A percentile compares a stretch with the other conserved stretches of the same genome.
phyloP scores from a whole-genome alignment of 108 stramenopile genomes.

The Thalassiosira profunda region DNA sequence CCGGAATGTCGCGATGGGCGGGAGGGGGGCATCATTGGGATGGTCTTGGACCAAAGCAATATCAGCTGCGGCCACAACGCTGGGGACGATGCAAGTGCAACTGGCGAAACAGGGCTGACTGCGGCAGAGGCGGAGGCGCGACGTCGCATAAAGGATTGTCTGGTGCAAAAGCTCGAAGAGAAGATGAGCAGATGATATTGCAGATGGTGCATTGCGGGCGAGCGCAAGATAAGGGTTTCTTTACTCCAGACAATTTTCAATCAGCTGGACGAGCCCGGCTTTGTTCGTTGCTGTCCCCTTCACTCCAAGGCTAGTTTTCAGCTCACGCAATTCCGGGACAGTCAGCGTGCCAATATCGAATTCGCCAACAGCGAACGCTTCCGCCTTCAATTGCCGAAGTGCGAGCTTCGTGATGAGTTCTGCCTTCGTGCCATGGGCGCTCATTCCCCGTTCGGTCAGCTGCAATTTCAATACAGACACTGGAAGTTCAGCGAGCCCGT shows the following conservation, averaged over 20 bases:
- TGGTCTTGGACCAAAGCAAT: neutral
- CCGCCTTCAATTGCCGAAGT: constrained; percentile 51
- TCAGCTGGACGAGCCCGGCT: constrained; percentile 3
- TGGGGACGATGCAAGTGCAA: too few relatives aligned
- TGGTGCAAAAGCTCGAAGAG: constrained; percentile 17
- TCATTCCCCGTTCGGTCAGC: constrained; percentile 30
- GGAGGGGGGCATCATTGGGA: constrained; percentile 10
- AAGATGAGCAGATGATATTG: neutral
- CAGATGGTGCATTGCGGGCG: too few relatives aligned
- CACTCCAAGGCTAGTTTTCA: constrained; percentile 35
- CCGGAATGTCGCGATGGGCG: neutral
- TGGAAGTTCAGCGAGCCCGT: constrained; percentile 36
- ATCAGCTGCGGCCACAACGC: too few relatives aligned
- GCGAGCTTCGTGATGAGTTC: constrained; percentile 59
- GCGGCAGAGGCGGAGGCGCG: neutral
- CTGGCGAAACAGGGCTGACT: neutral
- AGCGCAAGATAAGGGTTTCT: too few relatives aligned
- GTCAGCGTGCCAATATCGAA: constrained; percentile 37
- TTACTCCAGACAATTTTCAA: constrained; percentile 2
- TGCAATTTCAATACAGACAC: constrained; percentile 30
- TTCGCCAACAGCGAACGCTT: constrained; percentile 42
- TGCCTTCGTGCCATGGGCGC: constrained; percentile 52
- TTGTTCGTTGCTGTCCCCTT: constrained; percentile 26
- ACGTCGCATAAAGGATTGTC: neutral
- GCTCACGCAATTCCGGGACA: constrained; percentile 38